These are phyloP conservation scores for Aechmea fasciata DNA, from an alignment of 176 grass and related monocot genomes.

Conservation along the genomic window DNA sequence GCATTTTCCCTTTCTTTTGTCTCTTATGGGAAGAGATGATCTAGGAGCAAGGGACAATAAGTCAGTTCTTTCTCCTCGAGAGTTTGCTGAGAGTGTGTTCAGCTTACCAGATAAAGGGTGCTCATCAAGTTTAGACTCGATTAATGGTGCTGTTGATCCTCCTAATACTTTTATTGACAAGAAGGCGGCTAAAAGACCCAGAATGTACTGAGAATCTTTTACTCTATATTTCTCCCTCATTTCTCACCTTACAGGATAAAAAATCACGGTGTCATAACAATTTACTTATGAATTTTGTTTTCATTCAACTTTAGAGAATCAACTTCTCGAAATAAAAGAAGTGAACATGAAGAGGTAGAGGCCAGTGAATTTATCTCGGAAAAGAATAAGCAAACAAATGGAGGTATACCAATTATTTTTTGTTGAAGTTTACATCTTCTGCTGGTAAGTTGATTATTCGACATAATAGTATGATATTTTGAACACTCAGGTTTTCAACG, in stretches of 20 bases:
- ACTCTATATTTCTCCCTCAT: background rate
- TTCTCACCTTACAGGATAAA: background rate
- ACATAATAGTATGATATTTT: conserved; percentile 15
- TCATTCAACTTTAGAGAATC: conserved; percentile 23
- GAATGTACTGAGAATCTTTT: conserved; percentile 27
- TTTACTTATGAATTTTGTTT: background rate
- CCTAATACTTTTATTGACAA: conserved; percentile 28
- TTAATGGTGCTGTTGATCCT: conserved; percentile 19
- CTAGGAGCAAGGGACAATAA: conserved; percentile 17
- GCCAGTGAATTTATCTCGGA: conserved; percentile 20
- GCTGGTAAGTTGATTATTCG: conserved; percentile 4
- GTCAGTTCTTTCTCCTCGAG: conserved; percentile 20
- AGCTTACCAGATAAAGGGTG: conserved; percentile 20
- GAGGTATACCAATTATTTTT: conserved; percentile 13
- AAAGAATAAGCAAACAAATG: conserved; percentile 18
- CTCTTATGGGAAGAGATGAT: conserved; percentile 47
- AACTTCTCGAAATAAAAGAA: conserved; percentile 19
- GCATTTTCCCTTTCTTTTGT: conserved; percentile 61
- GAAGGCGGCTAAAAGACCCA: conserved; percentile 27
- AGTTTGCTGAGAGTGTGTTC: conserved; percentile 7
- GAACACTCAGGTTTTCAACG: conserved; percentile 33
- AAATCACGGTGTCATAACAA: background rate
- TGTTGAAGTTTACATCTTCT: background rate
- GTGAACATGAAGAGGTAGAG: conserved; percentile 24
- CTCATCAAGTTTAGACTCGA: conserved; percentile 22